phyloP scores from a whole-genome alignment of 2,329 filamentous ascomycete genomes.

The Monosporascus sp. region DNA sequence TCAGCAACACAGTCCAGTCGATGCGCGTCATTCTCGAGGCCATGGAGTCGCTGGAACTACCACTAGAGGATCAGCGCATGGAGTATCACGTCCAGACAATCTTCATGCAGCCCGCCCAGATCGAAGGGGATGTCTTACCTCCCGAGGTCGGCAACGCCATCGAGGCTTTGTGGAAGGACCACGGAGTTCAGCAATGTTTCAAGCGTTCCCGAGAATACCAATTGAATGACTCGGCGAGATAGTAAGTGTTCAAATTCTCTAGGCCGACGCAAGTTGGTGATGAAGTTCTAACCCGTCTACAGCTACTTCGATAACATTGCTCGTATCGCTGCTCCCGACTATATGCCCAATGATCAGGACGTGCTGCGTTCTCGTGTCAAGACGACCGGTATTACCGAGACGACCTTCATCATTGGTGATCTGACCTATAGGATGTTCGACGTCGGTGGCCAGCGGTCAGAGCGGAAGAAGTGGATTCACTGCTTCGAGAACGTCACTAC shows the following conservation, averaged over 20 bases:
- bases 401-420: constrained; percentile 90
- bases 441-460: constrained; percentile 89
- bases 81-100: constrained; percentile 98
- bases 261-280: not conserved
- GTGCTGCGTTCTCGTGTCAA: constrained; percentile 94
- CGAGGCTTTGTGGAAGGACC: constrained; percentile 87
- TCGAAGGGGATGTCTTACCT: constrained; percentile 91
- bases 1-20: constrained; percentile 65
- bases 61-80: constrained; percentile 84
- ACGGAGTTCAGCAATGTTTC: constrained; percentile 91
- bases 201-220: constrained; percentile 94
- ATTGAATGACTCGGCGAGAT: constrained; percentile 92
- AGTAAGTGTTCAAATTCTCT: constrained; percentile 56
- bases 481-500: constrained; percentile 98
- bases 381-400: constrained; percentile 96
- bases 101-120: constrained; percentile 97
- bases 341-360: constrained; percentile 93
- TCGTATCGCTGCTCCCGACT: constrained; percentile 84
- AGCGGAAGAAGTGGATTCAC: constrained; percentile 99
- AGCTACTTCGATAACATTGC: constrained; percentile 96
- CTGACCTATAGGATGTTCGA: constrained; percentile 97
- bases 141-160: constrained; percentile 92
- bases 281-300: constrained; percentile 27
- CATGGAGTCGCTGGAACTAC: constrained; percentile 68
- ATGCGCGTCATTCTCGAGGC: constrained; percentile 67